Evolutionary conservation across 139 green algal genomes (phyloP), one percentile per base, ranked within the genome.

Genomic region (Deuterostichococcus epilithicus): DNA sequence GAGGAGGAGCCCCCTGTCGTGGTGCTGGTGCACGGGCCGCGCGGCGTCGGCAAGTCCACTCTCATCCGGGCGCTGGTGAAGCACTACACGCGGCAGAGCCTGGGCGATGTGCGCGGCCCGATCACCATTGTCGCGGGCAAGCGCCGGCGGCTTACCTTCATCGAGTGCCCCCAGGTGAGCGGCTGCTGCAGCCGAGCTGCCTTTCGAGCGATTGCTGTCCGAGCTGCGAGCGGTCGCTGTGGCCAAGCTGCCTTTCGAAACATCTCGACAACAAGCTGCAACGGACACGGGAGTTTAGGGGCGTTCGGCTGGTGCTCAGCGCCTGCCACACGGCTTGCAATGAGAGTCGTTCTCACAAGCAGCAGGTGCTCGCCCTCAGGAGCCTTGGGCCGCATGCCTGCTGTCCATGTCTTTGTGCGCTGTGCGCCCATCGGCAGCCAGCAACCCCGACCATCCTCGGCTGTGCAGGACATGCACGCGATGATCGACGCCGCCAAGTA

Each of bases 401-500:
- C n/a, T n/a, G n/a, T n/a, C n/a, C 5, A 39, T 32, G 32, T 44
- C n/a, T 42, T 26, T 38, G 23, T 72, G 67, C 10, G n/a, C 67
- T 20, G 67, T 34, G 67, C 34, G 13, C 8, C 67, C 67, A 72
- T 28, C 6, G n/a, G n/a, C n/a, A n/a, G n/a, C n/a, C n/a, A n/a
- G n/a, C n/a, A n/a, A n/a, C n/a, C n/a, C n/a, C n/a, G n/a, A n/a
- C 28, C 8, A 5, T 44, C 0, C 35, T 4, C 30, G 18, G 18
- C 58, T 13, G 15, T 73, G 76, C 83, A 89, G 39, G 92, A 97
- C 82, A 76, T 98, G 73, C 88, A 91, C 70, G 82, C 78, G 13
- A 97, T 98, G 94, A 88, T 98, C 25, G 95, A 99, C 82, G 92
- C 91, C 5, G 92, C 95, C 78, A 99, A 99, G 88, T 93, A 94